Evolutionary conservation across 1,284 basidiomycete species (phyloP).

Genomic region (Cryptococcus floricola): DNA sequence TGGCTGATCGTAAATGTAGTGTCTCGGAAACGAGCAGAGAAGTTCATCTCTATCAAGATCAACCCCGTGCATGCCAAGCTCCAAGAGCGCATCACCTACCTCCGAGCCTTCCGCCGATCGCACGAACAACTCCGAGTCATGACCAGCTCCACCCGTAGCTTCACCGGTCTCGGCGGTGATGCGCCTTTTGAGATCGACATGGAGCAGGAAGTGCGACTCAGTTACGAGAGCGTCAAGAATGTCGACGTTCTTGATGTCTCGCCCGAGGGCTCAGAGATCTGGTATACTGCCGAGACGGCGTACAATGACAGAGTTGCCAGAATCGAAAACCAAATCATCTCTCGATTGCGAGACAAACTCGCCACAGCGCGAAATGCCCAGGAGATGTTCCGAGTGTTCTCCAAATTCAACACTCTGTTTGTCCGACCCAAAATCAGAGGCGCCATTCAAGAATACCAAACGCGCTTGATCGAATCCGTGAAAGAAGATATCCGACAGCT

Average conservation of each 20-base stretch:
- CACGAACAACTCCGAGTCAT: constrained; percentile 97
- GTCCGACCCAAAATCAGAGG: constrained; percentile 98
- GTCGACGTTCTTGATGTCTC: constrained; percentile 95
- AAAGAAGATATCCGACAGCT: constrained; percentile 95
- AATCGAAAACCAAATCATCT: constrained; percentile 98
- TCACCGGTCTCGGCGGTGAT: constrained; percentile 68
- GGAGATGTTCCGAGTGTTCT: constrained; percentile 99
- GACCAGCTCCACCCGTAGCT: constrained; percentile 88
- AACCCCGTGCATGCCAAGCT: constrained; percentile 84
- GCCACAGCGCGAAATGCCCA: constrained; percentile 96
- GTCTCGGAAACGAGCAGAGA: constrained; percentile 83
- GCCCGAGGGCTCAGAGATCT: constrained; percentile 93
- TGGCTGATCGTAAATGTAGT: constrained; percentile 49
- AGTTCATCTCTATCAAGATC: constrained; percentile 97
- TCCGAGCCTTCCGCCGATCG: constrained; percentile 90
- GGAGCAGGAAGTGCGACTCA: constrained; percentile 93
- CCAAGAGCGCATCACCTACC: constrained; percentile 81
- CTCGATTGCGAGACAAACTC: constrained; percentile 80
- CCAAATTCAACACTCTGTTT: constrained; percentile 96
- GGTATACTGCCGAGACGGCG: constrained; percentile 92
- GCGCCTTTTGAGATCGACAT: constrained; percentile 70
- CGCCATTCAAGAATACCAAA: constrained; percentile 98
- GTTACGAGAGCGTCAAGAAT: constrained; percentile 91
- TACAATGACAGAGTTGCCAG: constrained; percentile 97
- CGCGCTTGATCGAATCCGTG: constrained; percentile 93